Percentiles rank a stretch among this genome's conserved stretches.
Conservation (phyloP, 83 land plant genomes). For the Diphasiastrum complanatum region DNA sequence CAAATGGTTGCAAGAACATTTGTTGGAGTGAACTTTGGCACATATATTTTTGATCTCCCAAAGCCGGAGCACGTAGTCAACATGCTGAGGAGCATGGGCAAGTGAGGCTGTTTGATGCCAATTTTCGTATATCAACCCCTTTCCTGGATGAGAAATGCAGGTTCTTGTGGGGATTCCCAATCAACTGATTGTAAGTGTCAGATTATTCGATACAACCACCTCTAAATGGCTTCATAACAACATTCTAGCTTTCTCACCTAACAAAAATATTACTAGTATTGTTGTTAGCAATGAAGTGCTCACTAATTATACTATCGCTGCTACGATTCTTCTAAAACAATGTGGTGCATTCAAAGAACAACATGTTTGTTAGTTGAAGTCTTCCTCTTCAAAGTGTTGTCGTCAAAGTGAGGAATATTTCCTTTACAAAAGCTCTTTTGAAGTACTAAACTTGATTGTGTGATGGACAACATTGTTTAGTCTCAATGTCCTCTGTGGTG, state of each 20-base stretch:
- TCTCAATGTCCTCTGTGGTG: no score
- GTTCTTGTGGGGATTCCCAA: conserved; percentile 77
- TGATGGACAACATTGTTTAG: no score
- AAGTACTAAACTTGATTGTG: no score
- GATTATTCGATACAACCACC: conserved; percentile 58
- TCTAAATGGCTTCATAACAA: conserved; percentile 71
- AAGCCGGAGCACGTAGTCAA: conserved; percentile 64
- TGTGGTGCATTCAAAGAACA: conserved; percentile 54
- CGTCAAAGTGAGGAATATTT: no score
- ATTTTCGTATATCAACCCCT: conserved; percentile 57
- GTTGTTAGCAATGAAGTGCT: conserved; percentile 82
- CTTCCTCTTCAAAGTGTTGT: no score
- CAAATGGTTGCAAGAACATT: no score
- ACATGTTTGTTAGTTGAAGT: no score
- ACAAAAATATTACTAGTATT: conserved; percentile 65
- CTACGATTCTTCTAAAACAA: conserved; percentile 54
- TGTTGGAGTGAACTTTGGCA: conserved; percentile 77
- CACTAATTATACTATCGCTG: conserved; percentile 51
- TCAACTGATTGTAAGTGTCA: conserved; percentile 54
- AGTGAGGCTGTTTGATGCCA: conserved; percentile 70
- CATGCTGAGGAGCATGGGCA: conserved; percentile 50
- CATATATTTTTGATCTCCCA: conserved; percentile 56
- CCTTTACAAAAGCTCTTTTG: no score
- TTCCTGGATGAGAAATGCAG: conserved; percentile 59
- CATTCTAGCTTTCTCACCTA: conserved; percentile 51